These are phyloP conservation scores for Carex scoparia DNA, from an alignment of 176 grass and related monocot genomes.

Conservation along the genomic window DNA sequence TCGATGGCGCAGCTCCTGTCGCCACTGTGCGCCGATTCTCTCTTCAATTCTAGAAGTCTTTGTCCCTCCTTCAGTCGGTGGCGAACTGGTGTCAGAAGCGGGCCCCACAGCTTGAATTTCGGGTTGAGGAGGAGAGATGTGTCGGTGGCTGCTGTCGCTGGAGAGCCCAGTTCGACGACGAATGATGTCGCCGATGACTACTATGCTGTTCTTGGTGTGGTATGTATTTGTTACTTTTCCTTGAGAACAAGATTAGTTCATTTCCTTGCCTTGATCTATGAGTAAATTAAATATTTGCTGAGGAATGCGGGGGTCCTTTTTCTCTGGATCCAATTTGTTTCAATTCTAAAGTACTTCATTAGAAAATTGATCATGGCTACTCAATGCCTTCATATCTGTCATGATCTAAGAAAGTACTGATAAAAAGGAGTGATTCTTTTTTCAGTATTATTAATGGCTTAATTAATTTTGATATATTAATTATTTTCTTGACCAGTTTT, in stretches of 20 bases:
- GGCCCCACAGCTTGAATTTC: background rate
- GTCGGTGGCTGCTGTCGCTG: slow-evolving; percentile 21
- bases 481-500: background rate
- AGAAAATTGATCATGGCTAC: background rate
- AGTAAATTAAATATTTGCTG: slow-evolving; percentile 1
- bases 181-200: slow-evolving; percentile 67
- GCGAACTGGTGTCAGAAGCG: background rate
- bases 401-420: background rate
- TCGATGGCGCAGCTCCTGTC: slow-evolving; percentile 24
- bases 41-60: slow-evolving; percentile 8
- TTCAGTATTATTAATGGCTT: background rate
- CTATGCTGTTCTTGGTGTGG: slow-evolving; percentile 77
- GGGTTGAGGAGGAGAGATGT: slow-evolving; percentile 18
- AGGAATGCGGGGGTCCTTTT: background rate
- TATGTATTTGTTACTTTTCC: slow-evolving; percentile 21
- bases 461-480: background rate
- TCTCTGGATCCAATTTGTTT: background rate
- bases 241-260: background rate
- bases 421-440: background rate
- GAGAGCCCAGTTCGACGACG: slow-evolving; percentile 13
- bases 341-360: background rate
- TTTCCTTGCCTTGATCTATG: background rate
- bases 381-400: background rate
- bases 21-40: slow-evolving; percentile 17
- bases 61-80: slow-evolving; percentile 22